Evolutionary conservation across 768 basidiomycete species (phyloP).

Genomic region (Kwoniella botswanensis): DNA sequence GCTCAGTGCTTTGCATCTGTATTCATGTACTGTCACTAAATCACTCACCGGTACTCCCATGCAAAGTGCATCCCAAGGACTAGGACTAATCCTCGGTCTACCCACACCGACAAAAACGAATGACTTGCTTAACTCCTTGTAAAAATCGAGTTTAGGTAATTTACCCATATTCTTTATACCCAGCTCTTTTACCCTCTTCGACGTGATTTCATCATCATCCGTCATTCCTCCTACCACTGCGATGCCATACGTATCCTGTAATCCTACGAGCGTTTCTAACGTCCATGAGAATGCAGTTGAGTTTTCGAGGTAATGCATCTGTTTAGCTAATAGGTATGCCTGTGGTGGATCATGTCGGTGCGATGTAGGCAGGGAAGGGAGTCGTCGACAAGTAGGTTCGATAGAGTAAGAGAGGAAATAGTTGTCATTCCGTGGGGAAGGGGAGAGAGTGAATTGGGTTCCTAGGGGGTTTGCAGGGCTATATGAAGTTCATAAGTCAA

Average conservation of each 20-base stretch:
- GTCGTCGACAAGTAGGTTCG: constrained; percentile 45
- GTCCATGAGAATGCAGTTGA: constrained; percentile 42
- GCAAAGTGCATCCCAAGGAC: constrained; percentile 51
- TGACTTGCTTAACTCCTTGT: constrained; percentile 36
- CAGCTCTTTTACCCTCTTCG: constrained; percentile 21
- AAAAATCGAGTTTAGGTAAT: constrained; percentile 43
- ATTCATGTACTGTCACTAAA: background rate
- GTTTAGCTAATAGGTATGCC: constrained; percentile 51
- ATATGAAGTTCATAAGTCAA: background rate
- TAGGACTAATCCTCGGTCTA: constrained; percentile 46
- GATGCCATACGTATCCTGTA: constrained; percentile 30
- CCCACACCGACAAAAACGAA: constrained; percentile 47
- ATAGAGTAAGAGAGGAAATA: constrained; percentile 48
- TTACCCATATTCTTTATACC: constrained; percentile 43
- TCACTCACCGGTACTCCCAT: constrained; percentile 50
- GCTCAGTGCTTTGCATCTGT: background rate
- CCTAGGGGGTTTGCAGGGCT: constrained; percentile 48
- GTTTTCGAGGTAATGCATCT: constrained; percentile 38
- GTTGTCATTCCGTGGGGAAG: constrained; percentile 39
- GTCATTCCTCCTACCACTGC: constrained; percentile 37
- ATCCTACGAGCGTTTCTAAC: constrained; percentile 20
- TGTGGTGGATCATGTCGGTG: constrained; percentile 32
- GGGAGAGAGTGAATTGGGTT: constrained; percentile 45
- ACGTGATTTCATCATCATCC: constrained; percentile 39
- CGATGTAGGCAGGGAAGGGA: constrained; percentile 20